Base-by-base conservation (phyloP, 1,284 basidiomycete species). In the Xerocomus cyaneibrunnescens region DNA sequence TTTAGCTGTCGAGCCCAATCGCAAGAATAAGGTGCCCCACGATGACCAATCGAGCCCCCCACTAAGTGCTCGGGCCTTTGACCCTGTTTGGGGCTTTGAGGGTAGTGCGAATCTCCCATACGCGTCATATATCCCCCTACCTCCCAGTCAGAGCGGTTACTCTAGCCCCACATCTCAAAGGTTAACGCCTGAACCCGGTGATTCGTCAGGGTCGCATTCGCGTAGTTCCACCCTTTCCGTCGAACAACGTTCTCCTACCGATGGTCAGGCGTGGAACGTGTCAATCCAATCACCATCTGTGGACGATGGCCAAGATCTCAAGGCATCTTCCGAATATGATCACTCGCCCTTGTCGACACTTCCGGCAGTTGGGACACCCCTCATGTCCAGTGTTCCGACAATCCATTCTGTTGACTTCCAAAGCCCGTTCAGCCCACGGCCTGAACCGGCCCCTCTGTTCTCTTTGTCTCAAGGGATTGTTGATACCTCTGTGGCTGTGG, bases 161-260 rank as follows among this genome's bases (percentile, higher is more conserved):
- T 68, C 66, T 19, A 71, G 67, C 25, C 56, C 69, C 13, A 47
- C 54, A 12, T 71, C 66, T 1, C 67, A 70, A 47, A 55, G 54
- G 21, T 47, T 62, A 23, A 36, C 41, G 13, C 45, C 41, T 30
- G 65, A 45, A 16, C 53, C 56, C 2, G 45, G 28, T 7, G 46
- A 44, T 7, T 66, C 62, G 19, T 48, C 43, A 1, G 58, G 48
- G 4, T 58, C 63, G 14, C 69, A 59, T 37, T 67, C 69, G 17
- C 63, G 65, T 27, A 70, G 66, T 46, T 70, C 66, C 3, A 71
- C 66, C 4, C 65, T 67, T 34, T 61, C 68, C 8, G 62, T 69
- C 8, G 64, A 67, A n/a, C 67, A 70, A 38, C 49, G 30, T 45
- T 67, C 51, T 36, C 64, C 67, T 22, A 60, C 44, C 0, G 62